Evolutionary conservation across 495 filamentous ascomycete species (phyloP), one percentile per base, ranked within the genome.

Genomic region (Penicillium taxi): DNA sequence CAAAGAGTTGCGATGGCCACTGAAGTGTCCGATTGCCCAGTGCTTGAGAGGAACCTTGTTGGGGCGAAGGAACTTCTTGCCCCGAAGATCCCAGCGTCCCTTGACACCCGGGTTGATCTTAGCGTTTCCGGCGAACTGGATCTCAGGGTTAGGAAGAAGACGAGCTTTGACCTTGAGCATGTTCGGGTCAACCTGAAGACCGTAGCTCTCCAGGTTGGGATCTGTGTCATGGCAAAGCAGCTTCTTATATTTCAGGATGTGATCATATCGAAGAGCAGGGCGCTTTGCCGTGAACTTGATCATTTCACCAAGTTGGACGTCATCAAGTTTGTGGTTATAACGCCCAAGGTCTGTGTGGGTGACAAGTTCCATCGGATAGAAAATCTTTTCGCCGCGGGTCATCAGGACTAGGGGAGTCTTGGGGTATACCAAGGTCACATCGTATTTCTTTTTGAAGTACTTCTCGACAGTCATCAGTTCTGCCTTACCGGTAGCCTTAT

Each of bases 51-150:
- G 64, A 6, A 51, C 37, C 3, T 56, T 44, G 56, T 93, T 85
- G 0, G 73, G 51, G 26, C 53, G 46, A 2, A 80, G 50, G 50
- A 96, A 96, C 40, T 81, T 84, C 52, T 80, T 81, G 20, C 78
- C 79, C 11, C 82, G 77, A 14, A 96, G 71, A 56, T 91, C 84
- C 91, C 91, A 98, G 8, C 84, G 80, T 15, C 89, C 91, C 22
- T 53, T 55, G 7, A 55, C 67, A 1, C 64, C 59, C 1, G 83
- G 82, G 40, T 77, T 73, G 22, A 59, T 40, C 19, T 67, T 71
- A 12, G 58, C 14, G 17, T 2, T 48, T 19, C 66, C 65, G 6
- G 49, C 69, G 47, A 87, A 95, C 23, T 70, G 48, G 9, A 96
- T 67, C 38, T 80, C 69, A 0, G 91, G 89, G 18, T 73, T 71